Evolutionary conservation across 1,284 basidiomycete genomes (phyloP).

Genomic region (Ganoderma meredithae): DNA sequence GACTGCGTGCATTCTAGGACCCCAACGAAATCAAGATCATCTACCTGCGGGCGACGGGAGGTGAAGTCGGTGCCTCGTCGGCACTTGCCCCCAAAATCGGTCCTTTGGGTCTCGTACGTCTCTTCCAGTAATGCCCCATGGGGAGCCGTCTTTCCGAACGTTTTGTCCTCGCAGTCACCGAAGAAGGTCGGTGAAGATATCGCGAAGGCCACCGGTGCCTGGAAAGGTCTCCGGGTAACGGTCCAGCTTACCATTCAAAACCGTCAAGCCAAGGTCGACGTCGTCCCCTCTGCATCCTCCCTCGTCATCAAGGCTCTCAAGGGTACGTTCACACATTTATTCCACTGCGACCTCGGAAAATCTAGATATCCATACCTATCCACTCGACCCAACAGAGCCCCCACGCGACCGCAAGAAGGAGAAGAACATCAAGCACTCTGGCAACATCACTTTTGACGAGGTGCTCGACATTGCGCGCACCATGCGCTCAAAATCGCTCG

Average conservation of each 20-base stretch:
- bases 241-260: slow-evolving; percentile 99
- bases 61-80: slow-evolving; percentile 99
- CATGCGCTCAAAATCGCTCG: slow-evolving; percentile 96
- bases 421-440: slow-evolving; percentile 99
- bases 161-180: slow-evolving; percentile 74
- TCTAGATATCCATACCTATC: neutral
- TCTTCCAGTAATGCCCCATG: slow-evolving; percentile 3
- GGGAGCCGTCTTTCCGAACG: slow-evolving; percentile 10
- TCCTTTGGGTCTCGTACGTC: slow-evolving; percentile 97
- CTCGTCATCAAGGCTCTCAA: slow-evolving; percentile 99
- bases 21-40: slow-evolving; percentile 98
- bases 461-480: slow-evolving; percentile 96
- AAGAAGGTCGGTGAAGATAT: slow-evolving; percentile 99
- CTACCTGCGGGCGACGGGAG: slow-evolving; percentile 98
- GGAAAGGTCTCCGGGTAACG: slow-evolving; percentile 99
- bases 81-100: slow-evolving; percentile 99
- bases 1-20: slow-evolving; percentile 59
- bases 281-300: slow-evolving; percentile 98
- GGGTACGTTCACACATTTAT: slow-evolving; percentile 56
- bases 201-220: slow-evolving; percentile 97
- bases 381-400: slow-evolving; percentile 72
- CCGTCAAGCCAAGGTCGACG: slow-evolving; percentile 96
- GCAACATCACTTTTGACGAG: slow-evolving; percentile 95
- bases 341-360: neutral
- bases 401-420: slow-evolving; percentile 99